phyloP scores from a whole-genome alignment of 2,329 filamentous ascomycete genomes.

The Alternaria ventricosa region DNA sequence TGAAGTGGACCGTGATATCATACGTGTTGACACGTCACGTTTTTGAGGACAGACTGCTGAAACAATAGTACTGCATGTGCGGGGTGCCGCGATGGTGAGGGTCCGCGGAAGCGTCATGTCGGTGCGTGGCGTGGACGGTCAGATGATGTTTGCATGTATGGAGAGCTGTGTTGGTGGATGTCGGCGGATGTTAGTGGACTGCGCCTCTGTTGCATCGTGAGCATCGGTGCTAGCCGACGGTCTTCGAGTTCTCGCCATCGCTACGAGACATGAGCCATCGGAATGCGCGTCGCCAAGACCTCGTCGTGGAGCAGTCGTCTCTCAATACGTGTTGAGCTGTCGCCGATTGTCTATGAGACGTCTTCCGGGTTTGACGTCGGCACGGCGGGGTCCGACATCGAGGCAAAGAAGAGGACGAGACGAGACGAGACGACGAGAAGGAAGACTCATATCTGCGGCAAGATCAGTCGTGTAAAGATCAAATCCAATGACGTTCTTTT shows the following conservation, averaged over 20 bases:
- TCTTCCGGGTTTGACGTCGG: background rate
- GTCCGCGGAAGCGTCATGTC: background rate
- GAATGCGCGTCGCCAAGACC: conserved; percentile 4
- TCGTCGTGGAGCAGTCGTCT: background rate
- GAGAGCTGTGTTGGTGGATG: background rate
- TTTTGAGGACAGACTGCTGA: background rate
- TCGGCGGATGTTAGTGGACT: conserved; percentile 8
- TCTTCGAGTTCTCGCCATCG: background rate
- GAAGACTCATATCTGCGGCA: background rate
- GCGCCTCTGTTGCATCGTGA: conserved; percentile 24
- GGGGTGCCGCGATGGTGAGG: background rate
- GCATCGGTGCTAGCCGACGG: background rate
- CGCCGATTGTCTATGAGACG: background rate
- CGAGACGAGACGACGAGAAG: background rate
- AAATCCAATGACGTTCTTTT: background rate
- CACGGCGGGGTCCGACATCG: background rate
- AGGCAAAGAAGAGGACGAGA: background rate
- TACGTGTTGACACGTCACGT: background rate
- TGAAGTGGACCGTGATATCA: background rate
- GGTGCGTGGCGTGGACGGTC: background rate
- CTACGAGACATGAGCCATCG: background rate
- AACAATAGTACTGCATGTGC: background rate
- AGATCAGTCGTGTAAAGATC: background rate
- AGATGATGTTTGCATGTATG: background rate
- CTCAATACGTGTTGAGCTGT: conserved; percentile 1